Conservation (phyloP, 768 basidiomycete species). For the Panaeolus papilionaceus region DNA sequence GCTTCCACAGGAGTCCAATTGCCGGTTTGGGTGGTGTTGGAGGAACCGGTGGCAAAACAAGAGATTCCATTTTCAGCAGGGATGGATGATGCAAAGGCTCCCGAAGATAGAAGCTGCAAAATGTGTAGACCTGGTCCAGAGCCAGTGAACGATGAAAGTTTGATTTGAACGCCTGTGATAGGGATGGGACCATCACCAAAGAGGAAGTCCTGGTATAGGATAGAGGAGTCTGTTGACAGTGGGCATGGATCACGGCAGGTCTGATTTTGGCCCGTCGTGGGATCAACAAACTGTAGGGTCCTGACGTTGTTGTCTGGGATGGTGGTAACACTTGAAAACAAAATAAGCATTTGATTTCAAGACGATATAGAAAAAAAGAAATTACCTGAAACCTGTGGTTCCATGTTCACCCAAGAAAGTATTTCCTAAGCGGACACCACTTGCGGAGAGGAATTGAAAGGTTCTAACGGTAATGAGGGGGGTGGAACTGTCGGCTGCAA, state of each 20-base stretch:
- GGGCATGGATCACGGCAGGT: slow-evolving; percentile 86
- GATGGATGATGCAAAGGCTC: slow-evolving; percentile 86
- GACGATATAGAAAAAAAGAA: slow-evolving; percentile 18
- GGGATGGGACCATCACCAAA: slow-evolving; percentile 59
- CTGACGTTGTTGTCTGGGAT: slow-evolving; percentile 90
- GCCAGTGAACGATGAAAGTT: slow-evolving; percentile 78
- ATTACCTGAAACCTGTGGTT: slow-evolving; percentile 87
- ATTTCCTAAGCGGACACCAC: slow-evolving; percentile 90
- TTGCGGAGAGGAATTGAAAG: slow-evolving; percentile 75
- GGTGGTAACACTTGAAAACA: slow-evolving; percentile 70
- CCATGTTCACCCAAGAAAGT: slow-evolving; percentile 83
- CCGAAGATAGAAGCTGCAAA: slow-evolving; percentile 91
- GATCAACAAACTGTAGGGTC: slow-evolving; percentile 79
- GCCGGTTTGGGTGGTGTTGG: slow-evolving; percentile 71
- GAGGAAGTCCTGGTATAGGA: slow-evolving; percentile 94
- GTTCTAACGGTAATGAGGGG: slow-evolving; percentile 80
- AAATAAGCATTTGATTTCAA: slow-evolving; percentile 23
- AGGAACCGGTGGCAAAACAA: slow-evolving; percentile 80
- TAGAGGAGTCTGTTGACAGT: slow-evolving; percentile 72
- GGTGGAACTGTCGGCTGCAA: slow-evolving; percentile 71
- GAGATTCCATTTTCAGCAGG: slow-evolving; percentile 63
- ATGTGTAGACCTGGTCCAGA: slow-evolving; percentile 84
- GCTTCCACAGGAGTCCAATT: slow-evolving; percentile 70
- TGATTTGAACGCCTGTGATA: slow-evolving; percentile 92
- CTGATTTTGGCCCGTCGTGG: slow-evolving; percentile 70